A percentile compares a stretch with the other conserved stretches of the same genome.
These are phyloP conservation scores for Monosporascus sp. DNA, from an alignment of 2,329 filamentous ascomycete species.

Conservation along the genomic window DNA sequence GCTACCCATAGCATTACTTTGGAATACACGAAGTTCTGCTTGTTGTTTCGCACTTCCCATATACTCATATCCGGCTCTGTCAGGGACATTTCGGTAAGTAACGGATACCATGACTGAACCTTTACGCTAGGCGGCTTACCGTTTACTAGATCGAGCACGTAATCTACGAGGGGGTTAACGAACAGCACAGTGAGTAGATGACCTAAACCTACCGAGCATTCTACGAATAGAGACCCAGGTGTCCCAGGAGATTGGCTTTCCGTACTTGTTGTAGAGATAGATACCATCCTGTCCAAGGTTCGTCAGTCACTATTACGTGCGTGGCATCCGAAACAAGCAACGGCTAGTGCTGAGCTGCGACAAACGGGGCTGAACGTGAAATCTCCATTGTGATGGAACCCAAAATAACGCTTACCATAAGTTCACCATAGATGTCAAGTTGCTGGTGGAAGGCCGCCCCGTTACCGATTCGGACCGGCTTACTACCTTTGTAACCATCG, in stretches of 20 bases:
- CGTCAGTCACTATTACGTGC: slow-evolving; percentile 37
- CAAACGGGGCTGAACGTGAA: too few relatives aligned
- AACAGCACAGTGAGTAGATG: background rate
- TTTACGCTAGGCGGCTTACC: slow-evolving; percentile 28
- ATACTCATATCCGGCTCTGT: slow-evolving; percentile 72
- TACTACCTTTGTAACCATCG: slow-evolving; percentile 66
- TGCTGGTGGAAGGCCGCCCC: slow-evolving; percentile 72
- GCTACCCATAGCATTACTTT: slow-evolving; percentile 82
- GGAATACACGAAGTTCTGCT: slow-evolving; percentile 76
- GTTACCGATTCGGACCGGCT: slow-evolving; percentile 71
- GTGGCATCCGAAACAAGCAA: background rate
- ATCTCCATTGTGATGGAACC: background rate
- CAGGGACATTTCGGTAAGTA: slow-evolving; percentile 6
- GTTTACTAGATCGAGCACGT: slow-evolving; percentile 62
- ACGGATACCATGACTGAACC: background rate
- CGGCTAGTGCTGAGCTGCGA: too few relatives aligned
- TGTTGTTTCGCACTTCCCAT: slow-evolving; percentile 72
- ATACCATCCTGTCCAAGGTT: slow-evolving; percentile 64
- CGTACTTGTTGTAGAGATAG: slow-evolving; percentile 75
- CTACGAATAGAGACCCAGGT: slow-evolving; percentile 67
- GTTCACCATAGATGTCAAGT: slow-evolving; percentile 74
- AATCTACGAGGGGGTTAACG: slow-evolving; percentile 41
- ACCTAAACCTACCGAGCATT: slow-evolving; percentile 45
- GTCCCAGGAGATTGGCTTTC: slow-evolving; percentile 71
- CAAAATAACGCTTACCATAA: slow-evolving; percentile 42